Percentiles rank a stretch among this genome's conserved stretches.
Conservation (phyloP, 768 basidiomycete species). For the Obba rivulosa region DNA sequence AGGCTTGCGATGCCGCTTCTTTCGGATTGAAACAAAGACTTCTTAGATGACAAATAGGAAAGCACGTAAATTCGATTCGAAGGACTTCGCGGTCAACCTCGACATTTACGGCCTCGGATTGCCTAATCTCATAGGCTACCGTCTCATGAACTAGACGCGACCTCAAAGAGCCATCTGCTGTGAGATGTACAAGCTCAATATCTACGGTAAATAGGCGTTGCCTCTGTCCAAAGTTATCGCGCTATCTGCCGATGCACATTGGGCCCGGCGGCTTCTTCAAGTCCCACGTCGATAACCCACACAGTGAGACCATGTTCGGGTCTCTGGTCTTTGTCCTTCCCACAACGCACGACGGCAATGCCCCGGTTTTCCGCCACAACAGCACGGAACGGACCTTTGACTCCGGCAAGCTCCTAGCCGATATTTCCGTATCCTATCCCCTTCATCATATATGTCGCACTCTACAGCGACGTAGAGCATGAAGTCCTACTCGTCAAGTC, state of each 20-base stretch:
- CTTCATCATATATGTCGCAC: slow-evolving; percentile 36
- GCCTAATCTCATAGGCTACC: too few species aligned
- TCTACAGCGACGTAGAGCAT: slow-evolving; percentile 41
- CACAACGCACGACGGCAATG: slow-evolving; percentile 40
- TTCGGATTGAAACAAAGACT: too few species aligned
- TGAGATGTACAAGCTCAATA: slow-evolving; percentile 24
- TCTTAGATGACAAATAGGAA: too few species aligned
- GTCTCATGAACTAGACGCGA: too few species aligned
- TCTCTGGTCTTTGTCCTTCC: slow-evolving; percentile 50
- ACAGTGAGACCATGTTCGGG: slow-evolving; percentile 40
- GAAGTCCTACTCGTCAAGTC: slow-evolving; percentile 37
- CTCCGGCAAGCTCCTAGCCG: slow-evolving; percentile 23
- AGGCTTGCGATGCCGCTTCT: too few species aligned
- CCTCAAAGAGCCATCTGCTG: slow-evolving; percentile 4
- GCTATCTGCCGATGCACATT: slow-evolving; percentile 18
- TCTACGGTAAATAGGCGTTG: slow-evolving; percentile 20
- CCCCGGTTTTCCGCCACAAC: slow-evolving; percentile 27
- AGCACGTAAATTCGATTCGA: too few species aligned
- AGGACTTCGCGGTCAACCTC: too few species aligned
- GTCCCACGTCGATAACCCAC: slow-evolving; percentile 44
- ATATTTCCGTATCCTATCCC: slow-evolving; percentile 6
- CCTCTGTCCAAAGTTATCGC: background rate
- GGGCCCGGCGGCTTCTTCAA: slow-evolving; percentile 42
- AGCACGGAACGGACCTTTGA: slow-evolving; percentile 33
- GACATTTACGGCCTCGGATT: too few species aligned